Base-by-base conservation (phyloP, 768 basidiomycete genomes). In the Hygrocybe coccinea region DNA sequence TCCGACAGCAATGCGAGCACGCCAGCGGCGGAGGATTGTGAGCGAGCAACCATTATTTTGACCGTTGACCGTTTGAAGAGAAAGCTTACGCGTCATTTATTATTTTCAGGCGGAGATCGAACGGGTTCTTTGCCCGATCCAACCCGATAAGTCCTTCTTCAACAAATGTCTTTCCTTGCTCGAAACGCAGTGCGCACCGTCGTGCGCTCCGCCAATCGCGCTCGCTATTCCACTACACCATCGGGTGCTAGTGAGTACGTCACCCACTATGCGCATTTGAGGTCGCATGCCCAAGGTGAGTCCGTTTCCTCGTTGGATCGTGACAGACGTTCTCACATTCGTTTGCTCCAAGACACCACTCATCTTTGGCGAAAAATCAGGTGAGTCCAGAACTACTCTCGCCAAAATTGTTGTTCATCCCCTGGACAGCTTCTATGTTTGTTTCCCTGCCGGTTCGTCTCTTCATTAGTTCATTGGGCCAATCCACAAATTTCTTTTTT, bases 1-100 rank as follows among this genome's bases (percentile, higher is more conserved):
- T 99, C 97, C 38, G 86, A 83, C 14, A 99, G 84, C 34, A 99
- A 79, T 24, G 93, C 91, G 62, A 99, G 85, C 25, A 93, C 88
- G 60, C 95, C 95, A 56, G 87, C 91, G 65, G 87, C 85, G 56
- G 85, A 92, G 35, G 91, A 89, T 64, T 89, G 87, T 48, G 81
- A 76, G 63, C 81, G 85, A 67, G 75, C 74, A 68, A 86, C 85
- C 87, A 89, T 87, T 60, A 64, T 39, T 52, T 52, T 49, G 60
- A 29, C 29, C 29, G 38, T 41, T 41, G 5, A 3, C 56, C 62
- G 57, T 50, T 58, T 47, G 59, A 63, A 59, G 33, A 35, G 34
- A 29, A 19, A 50, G 45, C 19, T 49, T 41, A 53, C 58, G 34
- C 59, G 60, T 63, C 61, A 56, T 17, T 61, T 67, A 38, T 5